Evolutionary conservation across 2,329 filamentous ascomycete genomes (phyloP), one percentile per base, ranked within the genome.

Genomic region (Thielaviopsis musarum): DNA sequence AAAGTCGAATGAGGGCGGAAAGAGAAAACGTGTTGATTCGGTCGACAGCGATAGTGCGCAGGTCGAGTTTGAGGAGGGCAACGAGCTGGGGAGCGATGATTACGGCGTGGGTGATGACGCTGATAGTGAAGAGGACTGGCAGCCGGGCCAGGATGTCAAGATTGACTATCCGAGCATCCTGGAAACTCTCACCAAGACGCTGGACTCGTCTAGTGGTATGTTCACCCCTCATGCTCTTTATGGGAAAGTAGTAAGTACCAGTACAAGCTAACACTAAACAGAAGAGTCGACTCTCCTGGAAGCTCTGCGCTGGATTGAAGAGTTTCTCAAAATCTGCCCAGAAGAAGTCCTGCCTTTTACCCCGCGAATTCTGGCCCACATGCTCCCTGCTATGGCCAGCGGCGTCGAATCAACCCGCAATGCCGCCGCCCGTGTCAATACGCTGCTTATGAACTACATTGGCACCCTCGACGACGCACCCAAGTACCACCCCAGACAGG

Each of bases 341-440:
- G 93, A 96, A 68, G 93, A 98, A 67, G 94, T 98, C 3, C 77
- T 98, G 51, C 87, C 88, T 3, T 97, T 97, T 69, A 93, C 95
- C 0, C 94, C 94, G 22, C 88, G 89, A 65, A 84, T 98, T 30
- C 74, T 98, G 52, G 89, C 90, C 1, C 88, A 96, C 67, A 86
- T 98, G 59, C 79, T 98, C 28, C 94, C 93, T 17, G 90, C 91
- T 28, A 89, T 98, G 80, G 91, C 91, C 5, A 95, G 91, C 67
- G 88, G 86, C 57, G 87, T 93, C 13, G 91, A 97, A 64, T 83
- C 85, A 52, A 94, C 97, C 63, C 85, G 91, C 54, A 83, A 90
- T 68, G 90, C 91, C 54, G 93, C 93, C 17, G 86, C 84, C 52
- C 82, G 88, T 66, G 91, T 97, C 62, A 98, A 98, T 68, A 85